Percentiles rank a stretch among this genome's conserved stretches.
Evolutionary conservation across 2,329 filamentous ascomycete genomes (phyloP).

Genomic region (Botrytis fragariae): DNA sequence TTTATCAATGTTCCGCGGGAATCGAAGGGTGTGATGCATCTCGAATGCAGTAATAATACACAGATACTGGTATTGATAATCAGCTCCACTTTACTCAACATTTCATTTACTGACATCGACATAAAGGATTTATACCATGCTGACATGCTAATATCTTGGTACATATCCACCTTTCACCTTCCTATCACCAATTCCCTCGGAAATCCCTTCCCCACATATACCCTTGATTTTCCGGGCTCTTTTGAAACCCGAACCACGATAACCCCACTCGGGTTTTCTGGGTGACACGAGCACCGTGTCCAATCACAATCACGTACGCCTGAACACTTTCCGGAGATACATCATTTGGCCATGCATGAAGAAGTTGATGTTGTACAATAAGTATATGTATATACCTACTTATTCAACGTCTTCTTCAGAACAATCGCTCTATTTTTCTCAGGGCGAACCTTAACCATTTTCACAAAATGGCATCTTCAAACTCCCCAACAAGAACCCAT

Average conservation of each 20-base stretch:
- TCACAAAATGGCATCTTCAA: background rate
- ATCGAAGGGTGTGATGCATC: background rate
- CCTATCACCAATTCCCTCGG: background rate
- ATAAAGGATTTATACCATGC: background rate
- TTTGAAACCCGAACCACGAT: background rate
- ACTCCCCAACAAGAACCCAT: background rate
- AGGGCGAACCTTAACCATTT: background rate
- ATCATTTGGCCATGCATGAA: background rate
- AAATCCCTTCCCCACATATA: background rate
- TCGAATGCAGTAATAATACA: background rate
- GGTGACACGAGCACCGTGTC: background rate
- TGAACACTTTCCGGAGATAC: background rate
- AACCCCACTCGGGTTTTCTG: background rate
- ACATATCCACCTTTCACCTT: background rate
- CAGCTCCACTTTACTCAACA: background rate
- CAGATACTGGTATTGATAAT: background rate
- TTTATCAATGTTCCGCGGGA: background rate
- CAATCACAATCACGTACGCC: background rate
- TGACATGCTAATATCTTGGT: background rate
- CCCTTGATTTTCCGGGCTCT: background rate
- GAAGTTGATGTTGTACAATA: background rate
- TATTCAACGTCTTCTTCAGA: background rate
- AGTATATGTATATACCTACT: background rate
- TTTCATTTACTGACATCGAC: background rate
- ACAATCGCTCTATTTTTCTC: background rate